A percentile compares a stretch with the other conserved stretches of the same genome.
phyloP scores from a whole-genome alignment of 352 stramenopile species.

The Globisporangium middletonii region DNA sequence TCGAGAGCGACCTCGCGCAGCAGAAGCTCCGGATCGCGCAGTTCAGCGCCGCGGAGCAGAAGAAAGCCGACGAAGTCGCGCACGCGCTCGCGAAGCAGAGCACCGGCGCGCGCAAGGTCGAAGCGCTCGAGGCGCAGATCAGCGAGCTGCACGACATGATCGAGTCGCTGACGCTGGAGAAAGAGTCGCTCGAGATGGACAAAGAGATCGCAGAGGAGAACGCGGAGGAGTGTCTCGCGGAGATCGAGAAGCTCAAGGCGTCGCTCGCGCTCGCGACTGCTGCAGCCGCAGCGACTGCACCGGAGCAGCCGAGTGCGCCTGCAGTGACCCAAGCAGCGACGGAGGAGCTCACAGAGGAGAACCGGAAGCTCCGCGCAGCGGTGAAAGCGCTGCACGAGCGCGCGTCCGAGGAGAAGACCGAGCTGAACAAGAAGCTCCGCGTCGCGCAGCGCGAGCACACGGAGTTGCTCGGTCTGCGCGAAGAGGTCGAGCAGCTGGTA shows the following conservation, averaged over 20 bases:
- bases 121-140: slow-evolving; percentile 58
- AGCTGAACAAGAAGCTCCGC: slow-evolving; percentile 75
- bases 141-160: slow-evolving; percentile 77
- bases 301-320: slow-evolving; percentile 9
- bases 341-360: slow-evolving; percentile 65
- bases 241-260: slow-evolving; percentile 74
- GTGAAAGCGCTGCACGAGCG: slow-evolving; percentile 83
- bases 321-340: slow-evolving; percentile 5
- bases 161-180: slow-evolving; percentile 82
- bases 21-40: slow-evolving; percentile 58
- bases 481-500: slow-evolving; percentile 72
- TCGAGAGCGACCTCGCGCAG: slow-evolving; percentile 65
- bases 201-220: slow-evolving; percentile 86
- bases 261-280: slow-evolving; percentile 41
- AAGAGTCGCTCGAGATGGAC: slow-evolving; percentile 85
- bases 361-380: slow-evolving; percentile 73
- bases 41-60: slow-evolving; percentile 67
- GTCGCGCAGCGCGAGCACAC: slow-evolving; percentile 67
- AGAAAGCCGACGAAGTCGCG: slow-evolving; percentile 73
- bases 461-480: slow-evolving; percentile 51
- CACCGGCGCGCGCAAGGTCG: slow-evolving; percentile 58
- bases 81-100: slow-evolving; percentile 64
- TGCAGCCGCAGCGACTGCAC: slow-evolving; percentile 24
- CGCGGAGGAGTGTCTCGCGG: slow-evolving; percentile 60
- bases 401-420: slow-evolving; percentile 70